Base-by-base conservation (phyloP, 768 basidiomycete species). In the Trametes villosa region DNA sequence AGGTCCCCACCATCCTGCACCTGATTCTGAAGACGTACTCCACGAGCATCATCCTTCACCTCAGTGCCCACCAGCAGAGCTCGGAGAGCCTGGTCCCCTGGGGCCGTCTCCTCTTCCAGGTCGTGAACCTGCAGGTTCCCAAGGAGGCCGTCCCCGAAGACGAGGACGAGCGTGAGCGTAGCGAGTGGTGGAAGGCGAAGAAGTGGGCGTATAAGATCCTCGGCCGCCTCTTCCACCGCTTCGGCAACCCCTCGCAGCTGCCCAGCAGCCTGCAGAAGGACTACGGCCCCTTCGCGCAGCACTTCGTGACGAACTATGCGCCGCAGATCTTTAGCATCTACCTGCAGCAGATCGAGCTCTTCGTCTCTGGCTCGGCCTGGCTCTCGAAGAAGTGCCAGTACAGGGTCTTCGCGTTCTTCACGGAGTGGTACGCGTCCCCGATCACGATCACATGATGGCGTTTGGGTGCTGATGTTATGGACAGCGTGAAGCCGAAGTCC, bases 201-300 rank as follows among this genome's bases (percentile, higher is more conserved):
- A 96, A 96, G 71, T 96, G 94, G 94, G 91, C 94, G 0, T 94
- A 88, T 69, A 84, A 82, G n/a, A 86, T 85, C 36, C 78, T 96
- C 9, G 89, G 90, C 34, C 79, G 87, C 24, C 77, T 94, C 17
- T 94, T 94, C 81, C 88, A 89, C 68, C 81, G 89, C 83, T 96
- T 86, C 67, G 94, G 94, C 9, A 94, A 91, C 72, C 93, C 94
- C 0, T 89, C 90, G 0, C 94, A 95, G 71, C 83, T 96, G 26
- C 92, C 93, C 0, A 82, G 79, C 53, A 78, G 88, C 12, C 78
- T 92, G 78, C 82, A 88, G 71, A 76, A 81, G 15, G 84, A 89
- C 31, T 95, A 94, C 66, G 77, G 76, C 4, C 69, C 75, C 1
- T 96, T 96, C 66, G 85, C 92, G 7, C 78, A 87, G 61, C 88